These are phyloP conservation scores for Aspergillus tamarii DNA, from an alignment of 2,329 filamentous ascomycete genomes.

Conservation along the genomic window DNA sequence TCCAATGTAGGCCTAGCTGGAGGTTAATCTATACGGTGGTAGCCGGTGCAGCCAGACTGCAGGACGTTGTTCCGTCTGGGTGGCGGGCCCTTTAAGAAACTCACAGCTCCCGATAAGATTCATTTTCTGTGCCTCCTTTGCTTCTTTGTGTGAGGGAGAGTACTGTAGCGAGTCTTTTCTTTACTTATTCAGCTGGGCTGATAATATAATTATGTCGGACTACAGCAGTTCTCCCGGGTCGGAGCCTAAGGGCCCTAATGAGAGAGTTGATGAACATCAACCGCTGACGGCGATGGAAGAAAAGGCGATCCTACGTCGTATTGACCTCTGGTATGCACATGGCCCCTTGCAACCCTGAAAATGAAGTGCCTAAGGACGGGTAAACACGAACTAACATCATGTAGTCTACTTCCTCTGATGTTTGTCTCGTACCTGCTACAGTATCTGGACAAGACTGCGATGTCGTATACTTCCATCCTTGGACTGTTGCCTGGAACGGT, in stretches of 20 bases:
- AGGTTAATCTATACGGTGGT: background rate
- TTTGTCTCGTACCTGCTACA: conserved; percentile 34
- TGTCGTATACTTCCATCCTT: conserved; percentile 39
- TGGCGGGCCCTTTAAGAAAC: background rate
- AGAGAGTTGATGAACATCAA: background rate
- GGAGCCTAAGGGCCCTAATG: background rate
- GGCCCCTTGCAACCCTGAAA: background rate
- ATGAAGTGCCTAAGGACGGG: background rate
- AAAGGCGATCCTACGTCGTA: conserved; percentile 9
- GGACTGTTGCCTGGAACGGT: conserved; percentile 23
- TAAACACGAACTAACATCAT: background rate
- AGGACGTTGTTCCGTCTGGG: background rate
- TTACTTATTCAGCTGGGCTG: background rate
- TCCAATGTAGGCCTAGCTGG: background rate
- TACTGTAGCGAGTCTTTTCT: too few species aligned
- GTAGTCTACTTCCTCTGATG: conserved; percentile 27
- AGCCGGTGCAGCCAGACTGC: background rate
- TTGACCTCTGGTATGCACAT: conserved; percentile 8
- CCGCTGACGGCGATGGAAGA: conserved; percentile 1
- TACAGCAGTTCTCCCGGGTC: background rate
- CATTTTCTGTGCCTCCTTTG: background rate
- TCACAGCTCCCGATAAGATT: background rate
- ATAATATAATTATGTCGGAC: background rate
- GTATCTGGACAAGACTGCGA: conserved; percentile 41
- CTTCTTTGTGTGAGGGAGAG: background rate